phyloP scores from a whole-genome alignment of 148 eudicot species.

The Pouteria glomerata region DNA sequence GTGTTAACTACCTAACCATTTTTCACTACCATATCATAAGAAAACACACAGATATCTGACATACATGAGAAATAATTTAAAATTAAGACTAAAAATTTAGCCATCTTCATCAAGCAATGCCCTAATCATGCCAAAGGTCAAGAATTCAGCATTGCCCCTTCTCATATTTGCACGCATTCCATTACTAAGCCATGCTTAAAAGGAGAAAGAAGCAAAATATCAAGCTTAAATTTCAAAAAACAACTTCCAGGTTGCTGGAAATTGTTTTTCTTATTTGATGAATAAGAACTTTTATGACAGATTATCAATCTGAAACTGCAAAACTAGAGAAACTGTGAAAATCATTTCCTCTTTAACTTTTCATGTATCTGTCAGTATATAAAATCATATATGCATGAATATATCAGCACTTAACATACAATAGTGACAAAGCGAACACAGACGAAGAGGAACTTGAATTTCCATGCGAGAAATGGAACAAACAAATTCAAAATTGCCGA shows the following conservation, averaged over 20 bases:
- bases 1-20: neutral
- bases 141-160: neutral
- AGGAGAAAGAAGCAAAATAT: neutral
- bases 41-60: neutral
- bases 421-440: neutral
- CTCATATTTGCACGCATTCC: neutral
- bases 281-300: neutral
- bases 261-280: neutral
- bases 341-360: neutral
- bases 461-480: neutral
- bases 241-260: neutral
- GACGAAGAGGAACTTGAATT: neutral
- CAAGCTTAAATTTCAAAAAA: neutral
- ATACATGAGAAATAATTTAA: neutral
- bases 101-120: neutral
- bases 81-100: neutral
- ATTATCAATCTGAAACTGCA: neutral
- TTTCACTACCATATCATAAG: neutral
- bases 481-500: neutral
- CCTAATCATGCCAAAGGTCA: neutral
- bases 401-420: neutral
- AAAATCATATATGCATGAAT: neutral
- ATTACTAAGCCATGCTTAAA: neutral
- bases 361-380: neutral
- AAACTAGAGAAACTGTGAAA: neutral